phyloP scores from a whole-genome alignment of 2,329 filamentous ascomycete species.

The Magnaporthales sp. region DNA sequence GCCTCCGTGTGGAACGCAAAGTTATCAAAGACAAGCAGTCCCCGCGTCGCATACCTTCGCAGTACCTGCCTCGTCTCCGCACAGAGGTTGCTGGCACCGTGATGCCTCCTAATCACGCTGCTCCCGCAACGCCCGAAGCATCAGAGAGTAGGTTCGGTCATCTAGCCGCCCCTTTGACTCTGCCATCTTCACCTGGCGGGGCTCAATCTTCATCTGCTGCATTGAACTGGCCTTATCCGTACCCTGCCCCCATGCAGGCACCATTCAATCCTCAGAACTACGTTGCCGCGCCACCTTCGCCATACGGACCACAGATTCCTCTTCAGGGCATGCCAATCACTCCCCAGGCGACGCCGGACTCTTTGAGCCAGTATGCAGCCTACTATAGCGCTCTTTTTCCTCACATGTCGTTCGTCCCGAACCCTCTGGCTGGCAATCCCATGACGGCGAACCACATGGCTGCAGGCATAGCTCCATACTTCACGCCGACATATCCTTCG shows the following conservation, averaged over 20 bases:
- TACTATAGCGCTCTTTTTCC: constrained; percentile 4
- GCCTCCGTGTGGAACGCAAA: constrained; percentile 4
- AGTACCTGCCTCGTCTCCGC: neutral
- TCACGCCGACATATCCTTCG: neutral
- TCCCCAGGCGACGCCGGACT: constrained; percentile 3
- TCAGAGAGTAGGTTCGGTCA: neutral
- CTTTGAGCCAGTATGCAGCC: constrained; percentile 3
- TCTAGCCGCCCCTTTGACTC: neutral
- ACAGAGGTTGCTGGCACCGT: neutral
- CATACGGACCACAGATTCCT: neutral
- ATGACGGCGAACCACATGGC: neutral
- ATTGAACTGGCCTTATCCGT: constrained; percentile 4
- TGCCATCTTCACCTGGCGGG: neutral
- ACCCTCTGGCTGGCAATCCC: neutral
- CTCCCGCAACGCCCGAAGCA: neutral
- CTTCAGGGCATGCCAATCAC: neutral
- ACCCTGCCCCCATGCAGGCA: neutral
- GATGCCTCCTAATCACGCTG: neutral
- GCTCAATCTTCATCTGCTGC: neutral
- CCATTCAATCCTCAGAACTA: constrained; percentile 1
- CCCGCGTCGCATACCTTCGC: constrained; percentile 2
- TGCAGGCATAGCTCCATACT: neutral
- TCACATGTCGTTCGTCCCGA: constrained; percentile 3
- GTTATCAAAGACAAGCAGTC: constrained; percentile 2
- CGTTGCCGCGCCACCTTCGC: neutral